These are phyloP conservation scores for Penicillium oxalicum DNA, from an alignment of 2,329 filamentous ascomycete genomes.

Conservation along the genomic window DNA sequence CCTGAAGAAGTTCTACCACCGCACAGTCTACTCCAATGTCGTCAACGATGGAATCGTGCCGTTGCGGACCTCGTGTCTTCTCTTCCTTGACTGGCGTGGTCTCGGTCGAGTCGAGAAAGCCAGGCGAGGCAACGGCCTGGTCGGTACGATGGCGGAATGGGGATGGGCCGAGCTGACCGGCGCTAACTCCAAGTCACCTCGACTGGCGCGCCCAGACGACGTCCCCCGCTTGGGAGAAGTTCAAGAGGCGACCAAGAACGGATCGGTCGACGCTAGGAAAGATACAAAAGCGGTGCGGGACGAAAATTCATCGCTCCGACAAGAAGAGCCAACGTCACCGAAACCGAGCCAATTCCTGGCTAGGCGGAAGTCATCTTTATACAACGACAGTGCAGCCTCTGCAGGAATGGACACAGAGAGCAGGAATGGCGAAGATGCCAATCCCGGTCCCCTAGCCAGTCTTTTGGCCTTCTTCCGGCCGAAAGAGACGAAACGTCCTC, in stretches of 20 bases:
- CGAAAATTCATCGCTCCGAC: constrained; percentile 4
- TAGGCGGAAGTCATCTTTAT: constrained; percentile 11
- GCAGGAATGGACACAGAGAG: constrained; percentile 6
- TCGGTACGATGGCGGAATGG: constrained; percentile 88
- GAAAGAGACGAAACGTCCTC: constrained; percentile 25
- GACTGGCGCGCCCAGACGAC: constrained; percentile 25
- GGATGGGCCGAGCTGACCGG: constrained; percentile 89
- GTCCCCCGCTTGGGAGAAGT: constrained; percentile 21
- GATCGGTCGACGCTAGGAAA: background rate
- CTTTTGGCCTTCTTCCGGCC: constrained; percentile 71
- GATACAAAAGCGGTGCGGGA: constrained; percentile 16
- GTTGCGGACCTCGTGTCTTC: constrained; percentile 84
- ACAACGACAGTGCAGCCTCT: background rate
- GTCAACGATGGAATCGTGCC: constrained; percentile 98
- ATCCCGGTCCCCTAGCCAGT: constrained; percentile 51
- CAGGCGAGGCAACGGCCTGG: constrained; percentile 79
- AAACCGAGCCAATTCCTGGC: constrained; percentile 17
- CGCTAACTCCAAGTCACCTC: constrained; percentile 55
- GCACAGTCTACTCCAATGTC: constrained; percentile 92
- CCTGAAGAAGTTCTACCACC: constrained; percentile 78
- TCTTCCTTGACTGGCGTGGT: constrained; percentile 95
- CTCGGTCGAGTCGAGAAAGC: constrained; percentile 91
- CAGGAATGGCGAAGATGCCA: constrained; percentile 19
- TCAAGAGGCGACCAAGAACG: background rate
- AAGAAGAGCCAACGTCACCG: constrained; percentile 11